A percentile compares a stretch with the other conserved stretches of the same genome.
Evolutionary conservation across 768 basidiomycete species (phyloP).

Genomic region (Suillus discolor): DNA sequence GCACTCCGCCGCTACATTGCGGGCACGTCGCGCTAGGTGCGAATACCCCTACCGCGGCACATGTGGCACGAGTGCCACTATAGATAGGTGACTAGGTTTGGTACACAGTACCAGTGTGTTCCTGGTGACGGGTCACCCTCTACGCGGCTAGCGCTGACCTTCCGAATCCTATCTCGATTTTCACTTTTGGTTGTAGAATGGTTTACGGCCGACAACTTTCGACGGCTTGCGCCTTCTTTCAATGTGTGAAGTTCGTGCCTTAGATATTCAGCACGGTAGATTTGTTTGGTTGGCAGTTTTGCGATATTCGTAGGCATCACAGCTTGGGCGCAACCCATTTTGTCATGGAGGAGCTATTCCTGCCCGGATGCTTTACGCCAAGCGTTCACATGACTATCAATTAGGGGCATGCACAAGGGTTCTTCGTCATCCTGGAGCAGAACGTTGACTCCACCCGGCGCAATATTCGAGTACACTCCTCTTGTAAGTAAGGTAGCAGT

Average conservation of each 20-base stretch:
- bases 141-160: neutral
- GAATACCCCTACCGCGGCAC: neutral
- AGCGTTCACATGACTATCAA: neutral
- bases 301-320: neutral
- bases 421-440: neutral
- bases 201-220: neutral
- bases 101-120: neutral
- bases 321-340: neutral
- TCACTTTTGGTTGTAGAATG: neutral
- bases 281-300: neutral
- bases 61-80: neutral
- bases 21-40: neutral
- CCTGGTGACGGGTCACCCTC: neutral
- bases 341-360: neutral
- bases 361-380: neutral
- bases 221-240: neutral
- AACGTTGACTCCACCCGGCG: neutral
- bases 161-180: neutral
- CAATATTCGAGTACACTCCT: neutral
- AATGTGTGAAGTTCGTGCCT: no score
- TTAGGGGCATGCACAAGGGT: neutral
- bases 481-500: neutral
- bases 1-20: neutral
- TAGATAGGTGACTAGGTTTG: neutral
- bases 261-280: neutral